Base-by-base conservation (phyloP, 1,139 yeast species). In the Pichia sp. region DNA sequence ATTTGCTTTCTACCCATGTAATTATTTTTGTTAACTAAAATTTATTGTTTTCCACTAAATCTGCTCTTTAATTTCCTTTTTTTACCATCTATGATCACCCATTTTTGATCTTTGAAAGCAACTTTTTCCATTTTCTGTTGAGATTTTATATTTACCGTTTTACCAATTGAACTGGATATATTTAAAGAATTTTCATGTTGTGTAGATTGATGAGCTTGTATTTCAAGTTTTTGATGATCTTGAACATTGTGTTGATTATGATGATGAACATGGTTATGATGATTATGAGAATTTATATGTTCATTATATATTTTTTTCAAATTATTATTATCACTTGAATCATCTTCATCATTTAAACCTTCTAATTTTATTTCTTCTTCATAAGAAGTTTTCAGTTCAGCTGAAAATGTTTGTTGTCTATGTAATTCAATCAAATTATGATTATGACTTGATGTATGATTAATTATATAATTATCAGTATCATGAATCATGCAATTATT, bases 11-110 rank as follows among this genome's bases (percentile, higher is more conserved):
- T 16, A 16, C 16, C 16, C 16, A 16, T 16, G 16, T 31, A 20
- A 9, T 9, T 20, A 31, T 32, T 7, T 25, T 29, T 30, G 12
- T 29, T 35, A 36, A n/a, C 28, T 33, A 6, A 33, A 20, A 27
- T 42, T 32, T 16, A 35, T 32, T 32, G 22, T 16, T 32, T 32
- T 5, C 26, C 4, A 32, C 23, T 12, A 31, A 51, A 51, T 24
- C 55, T 40, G 20, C 52, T 48, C 31, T 46, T 54, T 27, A 54
- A 34, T 35, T 44, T 50, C 25, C 45, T 42, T 35, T 44, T 41
- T 33, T 50, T 45, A 4, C 54, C 54, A 35, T 46, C 47, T 20
- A 43, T 37, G 22, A 49, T 23, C 3, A 51, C 41, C 42, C 40
- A 45, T 39, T 45, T 47, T 6, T 40, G 23, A 11, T 23, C 41